Evolutionary conservation across 2,329 filamentous ascomycete species (phyloP).

Genomic region (Hysterium pulicare): DNA sequence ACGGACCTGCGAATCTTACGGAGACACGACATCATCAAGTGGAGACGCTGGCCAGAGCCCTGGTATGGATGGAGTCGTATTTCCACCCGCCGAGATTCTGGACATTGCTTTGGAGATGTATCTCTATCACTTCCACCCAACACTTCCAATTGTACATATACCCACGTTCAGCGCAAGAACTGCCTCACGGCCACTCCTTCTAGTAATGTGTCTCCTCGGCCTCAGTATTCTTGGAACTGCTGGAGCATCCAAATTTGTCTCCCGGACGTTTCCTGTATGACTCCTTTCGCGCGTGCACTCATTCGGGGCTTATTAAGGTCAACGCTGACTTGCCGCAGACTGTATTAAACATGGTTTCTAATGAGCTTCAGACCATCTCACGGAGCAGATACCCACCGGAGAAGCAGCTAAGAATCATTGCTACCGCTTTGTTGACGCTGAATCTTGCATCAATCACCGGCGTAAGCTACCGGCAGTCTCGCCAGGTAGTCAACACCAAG

Average conservation of each 20-base stretch:
- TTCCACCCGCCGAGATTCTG: constrained; percentile 52
- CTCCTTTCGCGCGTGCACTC: too few species aligned
- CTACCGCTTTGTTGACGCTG: constrained; percentile 47
- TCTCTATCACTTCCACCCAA: constrained; percentile 52
- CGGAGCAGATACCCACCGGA: constrained; percentile 39
- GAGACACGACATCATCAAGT: constrained; percentile 30
- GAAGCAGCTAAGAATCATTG: constrained; percentile 46
- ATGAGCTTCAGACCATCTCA: constrained; percentile 43
- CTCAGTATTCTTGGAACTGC: constrained; percentile 52
- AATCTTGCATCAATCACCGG: constrained; percentile 50
- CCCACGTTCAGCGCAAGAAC: constrained; percentile 52
- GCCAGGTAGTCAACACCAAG: too few species aligned
- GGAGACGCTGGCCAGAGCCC: constrained; percentile 27
- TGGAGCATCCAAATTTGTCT: constrained; percentile 50
- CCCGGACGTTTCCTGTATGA: constrained; percentile 42
- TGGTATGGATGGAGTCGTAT: constrained; percentile 26
- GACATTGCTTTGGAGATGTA: constrained; percentile 55
- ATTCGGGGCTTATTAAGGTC: too few species aligned
- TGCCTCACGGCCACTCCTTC: constrained; percentile 45
- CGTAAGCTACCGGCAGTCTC: too few species aligned
- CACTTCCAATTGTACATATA: constrained; percentile 52
- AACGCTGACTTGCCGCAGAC: constrained; percentile 16
- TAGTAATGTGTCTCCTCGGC: constrained; percentile 54
- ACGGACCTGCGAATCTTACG: constrained; percentile 22
- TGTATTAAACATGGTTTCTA: constrained; percentile 40